Evolutionary conservation across 1,284 basidiomycete species (phyloP), one percentile per base, ranked within the genome.

Genomic region (Thelephora terrestris): DNA sequence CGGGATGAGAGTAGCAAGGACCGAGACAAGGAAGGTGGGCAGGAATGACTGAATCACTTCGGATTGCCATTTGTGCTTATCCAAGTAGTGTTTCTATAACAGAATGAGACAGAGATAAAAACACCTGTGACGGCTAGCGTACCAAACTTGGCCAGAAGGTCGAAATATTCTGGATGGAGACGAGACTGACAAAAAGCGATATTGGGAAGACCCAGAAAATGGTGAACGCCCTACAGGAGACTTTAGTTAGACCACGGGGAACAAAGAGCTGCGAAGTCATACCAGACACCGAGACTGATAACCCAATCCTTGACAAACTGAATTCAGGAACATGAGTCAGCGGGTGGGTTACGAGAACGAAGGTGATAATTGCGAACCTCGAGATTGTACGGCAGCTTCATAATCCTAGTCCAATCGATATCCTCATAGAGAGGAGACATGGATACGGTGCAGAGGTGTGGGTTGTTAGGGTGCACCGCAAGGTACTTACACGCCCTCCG

Each of bases 401-500:
- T 90, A 21, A 91, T 69, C 49, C 85, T 66, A 18, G 72, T 78
- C 91, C 91, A 96, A 57, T 94, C 87, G 32, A 96, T 64, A 64
- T 96, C 91, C 52, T 86, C 79, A 61, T 83, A 87, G 55, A 82
- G 78, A 16, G 91, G 91, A 0, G 91, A 91, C 68, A 88, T 82
- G 12, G 76, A 76, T 1, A 88, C 82, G 42, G 84, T 64, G 58
- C 89, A 92, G 6, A 77, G 51, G 25, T 91, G 61, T 2, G 82
- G 79, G 61, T 91, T 82, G 54, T 85, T 77, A 18, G 87, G 82
- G 64, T 92, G 83, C 36, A 84, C 81, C 36, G 87, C 76, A 39
- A 92, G 68, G 60, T 82, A 84, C 55, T 81, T 85, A 62, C 87
- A 81, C 17, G 85, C 87, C 56, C 76, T 70, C 45, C 79, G 66